A percentile compares a stretch with the other conserved stretches of the same genome.
Conservation (phyloP, 2,329 filamentous ascomycete genomes). For the Cordyceps javanica region DNA sequence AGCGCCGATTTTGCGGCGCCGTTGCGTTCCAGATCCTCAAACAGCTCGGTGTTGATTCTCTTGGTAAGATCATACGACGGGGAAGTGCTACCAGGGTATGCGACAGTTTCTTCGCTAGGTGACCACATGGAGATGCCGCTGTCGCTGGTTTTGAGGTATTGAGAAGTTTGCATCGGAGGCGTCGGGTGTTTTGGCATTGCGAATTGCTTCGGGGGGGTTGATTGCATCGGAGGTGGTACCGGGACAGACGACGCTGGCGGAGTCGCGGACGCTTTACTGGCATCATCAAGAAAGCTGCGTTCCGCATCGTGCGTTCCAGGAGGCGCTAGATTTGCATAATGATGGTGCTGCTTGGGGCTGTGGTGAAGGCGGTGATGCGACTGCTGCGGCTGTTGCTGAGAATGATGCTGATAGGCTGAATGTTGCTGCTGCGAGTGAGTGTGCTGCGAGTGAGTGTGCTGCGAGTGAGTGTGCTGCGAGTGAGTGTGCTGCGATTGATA, state of each 20-base stretch:
- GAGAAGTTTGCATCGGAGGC: not conserved
- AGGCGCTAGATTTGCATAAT: not conserved
- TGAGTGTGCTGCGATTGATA: no score
- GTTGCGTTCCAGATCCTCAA: not conserved
- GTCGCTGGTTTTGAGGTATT: not conserved
- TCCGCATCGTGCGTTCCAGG: not conserved
- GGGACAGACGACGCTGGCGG: not conserved
- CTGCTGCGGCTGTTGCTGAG: not conserved
- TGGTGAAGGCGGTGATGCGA: not conserved
- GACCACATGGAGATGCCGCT: constrained; percentile 3
- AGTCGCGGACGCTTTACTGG: not conserved
- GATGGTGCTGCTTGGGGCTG: not conserved
- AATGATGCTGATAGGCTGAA: not conserved
- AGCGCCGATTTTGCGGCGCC: not conserved
- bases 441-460: not conserved
- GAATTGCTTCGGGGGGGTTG: not conserved
- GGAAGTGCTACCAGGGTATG: not conserved
- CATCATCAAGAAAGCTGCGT: not conserved
- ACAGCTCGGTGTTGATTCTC: not conserved
- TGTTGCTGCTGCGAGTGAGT: not conserved
- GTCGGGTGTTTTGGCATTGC: not conserved
- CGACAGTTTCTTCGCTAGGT: constrained; percentile 2
- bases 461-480: not conserved
- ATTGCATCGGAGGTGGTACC: not conserved
- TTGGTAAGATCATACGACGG: not conserved